phyloP scores from a whole-genome alignment of 2,329 filamentous ascomycete species.

The Colletotrichum sublineola region DNA sequence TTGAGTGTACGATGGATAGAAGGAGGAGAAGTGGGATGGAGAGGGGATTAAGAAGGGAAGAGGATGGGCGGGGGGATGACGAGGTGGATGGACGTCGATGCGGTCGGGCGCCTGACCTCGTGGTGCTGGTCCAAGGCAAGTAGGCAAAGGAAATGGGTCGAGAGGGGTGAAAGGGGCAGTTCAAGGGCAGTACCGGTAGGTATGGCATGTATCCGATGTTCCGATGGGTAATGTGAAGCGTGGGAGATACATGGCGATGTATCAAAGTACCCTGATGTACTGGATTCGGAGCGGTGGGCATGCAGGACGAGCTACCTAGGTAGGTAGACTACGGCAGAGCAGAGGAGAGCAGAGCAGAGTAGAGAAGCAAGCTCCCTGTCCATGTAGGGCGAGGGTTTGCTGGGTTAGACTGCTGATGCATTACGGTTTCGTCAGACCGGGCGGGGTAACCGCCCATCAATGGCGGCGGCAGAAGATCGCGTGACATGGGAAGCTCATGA shows the following conservation, averaged over 20 bases:
- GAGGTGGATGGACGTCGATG: constrained; percentile 37
- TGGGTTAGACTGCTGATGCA: constrained; percentile 27
- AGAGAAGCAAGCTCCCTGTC: constrained; percentile 16
- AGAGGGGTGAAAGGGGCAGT: constrained; percentile 19
- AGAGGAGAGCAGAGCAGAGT: background rate
- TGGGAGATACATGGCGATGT: constrained; percentile 14
- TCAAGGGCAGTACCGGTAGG: background rate
- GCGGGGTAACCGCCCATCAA: constrained; percentile 42
- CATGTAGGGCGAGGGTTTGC: background rate
- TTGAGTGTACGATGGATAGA: constrained; percentile 21
- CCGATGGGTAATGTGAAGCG: background rate
- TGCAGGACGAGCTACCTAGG: background rate
- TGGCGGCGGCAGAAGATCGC: constrained; percentile 41
- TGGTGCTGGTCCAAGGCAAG: constrained; percentile 18
- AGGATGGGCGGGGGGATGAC: background rate
- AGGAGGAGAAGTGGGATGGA: constrained; percentile 32
- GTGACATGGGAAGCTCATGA: constrained; percentile 36
- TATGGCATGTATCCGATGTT: constrained; percentile 6
- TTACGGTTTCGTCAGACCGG: constrained; percentile 43
- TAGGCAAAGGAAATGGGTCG: constrained; percentile 19
- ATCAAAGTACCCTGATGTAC: constrained; percentile 1
- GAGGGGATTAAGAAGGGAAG: constrained; percentile 36
- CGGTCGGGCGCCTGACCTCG: constrained; percentile 32
- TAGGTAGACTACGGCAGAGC: too few species aligned
- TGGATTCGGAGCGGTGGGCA: background rate